Evolutionary conservation across 1,284 basidiomycete species (phyloP), one percentile per base, ranked within the genome.

Genomic region (Pascua sp.): DNA sequence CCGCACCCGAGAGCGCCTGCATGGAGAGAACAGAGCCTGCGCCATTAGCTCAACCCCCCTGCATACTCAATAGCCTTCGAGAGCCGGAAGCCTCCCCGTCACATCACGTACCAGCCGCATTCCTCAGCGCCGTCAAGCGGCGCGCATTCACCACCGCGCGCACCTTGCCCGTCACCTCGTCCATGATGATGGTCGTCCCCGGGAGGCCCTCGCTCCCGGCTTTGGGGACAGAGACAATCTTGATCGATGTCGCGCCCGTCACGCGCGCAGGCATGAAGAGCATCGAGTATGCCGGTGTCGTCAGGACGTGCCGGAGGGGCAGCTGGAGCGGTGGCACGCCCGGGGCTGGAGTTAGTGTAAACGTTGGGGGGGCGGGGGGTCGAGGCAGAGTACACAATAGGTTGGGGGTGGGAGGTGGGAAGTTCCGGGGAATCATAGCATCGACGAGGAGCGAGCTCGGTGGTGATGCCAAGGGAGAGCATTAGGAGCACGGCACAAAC

Each of bases 141-240:
- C 85, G 79, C 2, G 91, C 86, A 67, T 93, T 92, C 32, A 93
- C 77, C 13, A 93, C 75, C 0, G 87, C 89, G 61, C 81, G 85
- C 11, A 86, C 81, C 3, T 77, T 76, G 2, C 90, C 91, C 0
- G 82, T 84, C 7, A 67, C 66, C 61, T 90, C 86, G 66, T 92
- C 85, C 37, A 94, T 69, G 1, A 93, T 81, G 32, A 91, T 71
- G 0, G 88, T 93, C 2, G 85, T 86, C 0, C 81, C 90, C 1
- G 90, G 88, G 8, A 93, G 69, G 0, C 90, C 90, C 4, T 78
- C 76, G 2, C 61, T 69, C 37, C 80, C 79, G 1, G 60, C 60
- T 1, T 72, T 78, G 0, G 89, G 88, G 1, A 90, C 80, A 11
- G 84, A 85, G 3, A 89, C 89, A 38, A 88, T 81, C 74, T 92